Base-by-base conservation (phyloP, 306 rosid genomes). In the Fagus crenata region DNA sequence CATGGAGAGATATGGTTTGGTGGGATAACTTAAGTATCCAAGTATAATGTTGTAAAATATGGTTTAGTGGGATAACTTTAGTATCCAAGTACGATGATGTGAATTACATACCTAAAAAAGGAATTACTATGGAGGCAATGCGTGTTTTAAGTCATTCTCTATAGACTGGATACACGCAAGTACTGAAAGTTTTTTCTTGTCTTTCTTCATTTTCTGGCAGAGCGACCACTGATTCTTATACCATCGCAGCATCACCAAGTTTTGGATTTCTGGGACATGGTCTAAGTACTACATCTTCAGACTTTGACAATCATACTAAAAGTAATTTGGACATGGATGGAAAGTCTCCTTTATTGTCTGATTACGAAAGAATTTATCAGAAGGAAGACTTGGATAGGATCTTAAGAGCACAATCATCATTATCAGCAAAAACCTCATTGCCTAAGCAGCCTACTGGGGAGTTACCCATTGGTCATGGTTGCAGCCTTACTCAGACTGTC, bases 401-500 rank as follows among this genome's bases (percentile, higher is more conserved):
- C 41, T 58, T 87, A 11, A 82, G 83, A 81, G 59, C 76, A 54
- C 89, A 81, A 60, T 86, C 96, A 32, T 83, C 85, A 76, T 54
- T 84, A 85, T 86, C 87, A 74, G 89, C 81, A 36, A 85, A 73
- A 81, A 79, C 87, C 67, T 69, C 90, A 4, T n/a, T 88, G 61
- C 76, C 84, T 39, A 86, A 75, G 87, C 96, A 89, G 22, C 54
- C 73, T 53, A 84, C 89, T 67, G 92, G 90, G 60, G 96, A 88
- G 83, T 51, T 84, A 3, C 84, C 96, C 2, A n/a, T 78, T 88
- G 85, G 75, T 51, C 86, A 82, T 71, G 97, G 91, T 12, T 93
- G 97, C 78, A 91, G 84, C 84, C 81, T 93, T 78, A 88, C 91
- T 75, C 96, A 93, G 83, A 93, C 98, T 41, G 75, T 93, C 72